Evolutionary conservation across 2,329 filamentous ascomycete species (phyloP), one percentile per base, ranked within the genome.

Genomic region (Aspergillus spinulosporus): DNA sequence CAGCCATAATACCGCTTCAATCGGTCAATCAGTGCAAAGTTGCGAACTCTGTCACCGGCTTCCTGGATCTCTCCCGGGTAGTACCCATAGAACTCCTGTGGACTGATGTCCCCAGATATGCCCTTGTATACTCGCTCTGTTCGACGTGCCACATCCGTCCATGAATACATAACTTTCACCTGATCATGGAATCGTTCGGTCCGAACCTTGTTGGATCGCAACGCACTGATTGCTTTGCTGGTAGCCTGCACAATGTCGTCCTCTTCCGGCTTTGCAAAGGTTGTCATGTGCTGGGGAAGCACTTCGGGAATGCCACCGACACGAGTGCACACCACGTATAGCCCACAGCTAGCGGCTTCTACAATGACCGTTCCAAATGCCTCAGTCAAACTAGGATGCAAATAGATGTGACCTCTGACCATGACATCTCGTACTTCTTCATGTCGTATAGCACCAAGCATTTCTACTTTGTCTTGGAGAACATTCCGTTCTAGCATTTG

Each of bases 331-430:
- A 99, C 95, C 3, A 99, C 92, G 68, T 97, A 97, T 1, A 99
- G 78, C 1, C 95, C 95, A 68, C 94, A 99, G 62, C 89, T 94
- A 31, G 94, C 94, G 5, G 94, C 94, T 75, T 99, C 94, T 31
- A 99, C 95, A 54, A 99, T 93, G 60, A 99, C 94, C 0, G 94
- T 99, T 21, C 94, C 94, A 66, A 99, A 99, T 0, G 94, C 94
- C 73, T 99, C 94, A 0, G 94, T 99, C 47, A 99, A 80, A 55
- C 89, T 95, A 0, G 94, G 94, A 68, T 97, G 92, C 1, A 99
- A 84, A 70, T 97, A 97, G 62, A 99, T 96, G 70, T 99, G 92
- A 0, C 94, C 94, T 53, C 90, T 86, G 14, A 97, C 88, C 94
- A 99, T 99, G 60, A 99, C 92, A 70, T 97, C 91, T 62, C 94